phyloP scores from a whole-genome alignment of 441 rosid genomes.

The Viola pubescens region DNA sequence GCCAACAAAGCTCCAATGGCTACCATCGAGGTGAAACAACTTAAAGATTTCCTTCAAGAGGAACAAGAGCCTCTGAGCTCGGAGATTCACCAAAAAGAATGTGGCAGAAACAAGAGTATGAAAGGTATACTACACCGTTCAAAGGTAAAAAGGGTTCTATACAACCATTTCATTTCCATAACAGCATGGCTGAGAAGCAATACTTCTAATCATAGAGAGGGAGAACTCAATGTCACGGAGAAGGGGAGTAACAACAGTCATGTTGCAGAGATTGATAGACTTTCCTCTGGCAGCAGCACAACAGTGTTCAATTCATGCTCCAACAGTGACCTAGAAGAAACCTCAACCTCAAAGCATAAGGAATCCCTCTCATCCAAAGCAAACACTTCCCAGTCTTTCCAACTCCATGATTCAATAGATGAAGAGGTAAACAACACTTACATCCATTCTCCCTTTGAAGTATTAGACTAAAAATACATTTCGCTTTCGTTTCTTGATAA shows the following conservation, averaged over 20 bases:
- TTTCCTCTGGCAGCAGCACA: slow-evolving; percentile 31
- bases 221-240: slow-evolving; percentile 14
- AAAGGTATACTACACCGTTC: slow-evolving; percentile 19
- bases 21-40: slow-evolving; percentile 22
- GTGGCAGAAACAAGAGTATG: slow-evolving; percentile 23
- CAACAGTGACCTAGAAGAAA: slow-evolving; percentile 31
- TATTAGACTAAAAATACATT: neutral
- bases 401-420: slow-evolving; percentile 11
- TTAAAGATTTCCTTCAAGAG: slow-evolving; percentile 44
- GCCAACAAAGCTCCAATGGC: slow-evolving; percentile 19
- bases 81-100: slow-evolving; percentile 35
- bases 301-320: slow-evolving; percentile 34
- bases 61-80: slow-evolving; percentile 53
- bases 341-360: slow-evolving; percentile 16
- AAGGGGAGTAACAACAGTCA: slow-evolving; percentile 14
- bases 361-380: neutral
- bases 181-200: slow-evolving; percentile 17
- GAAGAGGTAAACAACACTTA: slow-evolving; percentile 21
- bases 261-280: slow-evolving; percentile 23
- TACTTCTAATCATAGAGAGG: slow-evolving; percentile 13
- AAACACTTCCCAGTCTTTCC: slow-evolving; percentile 11
- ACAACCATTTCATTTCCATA: slow-evolving; percentile 20
- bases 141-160: slow-evolving; percentile 25
- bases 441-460: neutral
- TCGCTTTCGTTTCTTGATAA: neutral